A percentile compares a stretch with the other conserved stretches of the same genome.
Conservation (phyloP, 2,329 filamentous ascomycete genomes). For the Diaporthe sp. region DNA sequence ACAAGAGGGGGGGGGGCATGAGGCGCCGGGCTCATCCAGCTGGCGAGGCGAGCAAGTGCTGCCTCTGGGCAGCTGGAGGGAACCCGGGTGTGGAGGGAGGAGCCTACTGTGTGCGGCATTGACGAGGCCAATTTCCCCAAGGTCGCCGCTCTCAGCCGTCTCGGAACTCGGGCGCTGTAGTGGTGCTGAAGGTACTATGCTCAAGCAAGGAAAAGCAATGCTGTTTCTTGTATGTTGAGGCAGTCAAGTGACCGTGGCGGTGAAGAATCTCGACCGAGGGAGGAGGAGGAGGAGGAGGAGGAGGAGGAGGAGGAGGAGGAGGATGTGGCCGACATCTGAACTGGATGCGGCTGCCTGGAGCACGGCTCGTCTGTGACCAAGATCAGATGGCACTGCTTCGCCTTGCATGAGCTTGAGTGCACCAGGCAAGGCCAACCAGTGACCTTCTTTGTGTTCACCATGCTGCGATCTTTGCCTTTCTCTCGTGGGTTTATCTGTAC, state of each 20-base stretch:
- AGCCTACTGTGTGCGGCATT: background rate
- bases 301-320: too few species aligned
- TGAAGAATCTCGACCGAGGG: background rate
- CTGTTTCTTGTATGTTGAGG: background rate
- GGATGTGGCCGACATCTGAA: background rate
- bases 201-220: background rate
- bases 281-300: too few species aligned
- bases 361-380: background rate
- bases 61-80: background rate
- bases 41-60: conserved; percentile 6
- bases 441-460: background rate
- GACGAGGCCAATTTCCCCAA: background rate
- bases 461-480: background rate
- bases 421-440: background rate
- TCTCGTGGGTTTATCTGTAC: background rate
- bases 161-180: background rate
- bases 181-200: background rate
- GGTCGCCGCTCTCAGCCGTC: background rate
- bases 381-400: background rate
- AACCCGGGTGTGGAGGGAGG: background rate
- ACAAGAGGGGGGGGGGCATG: background rate
- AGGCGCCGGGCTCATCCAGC: too few species aligned
- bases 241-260: background rate
- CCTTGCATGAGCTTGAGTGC: background rate
- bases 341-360: background rate